These are phyloP conservation scores for Tetrahymena borealis DNA, from an alignment of 73 alveolate genomes.

Conservation along the genomic window DNA sequence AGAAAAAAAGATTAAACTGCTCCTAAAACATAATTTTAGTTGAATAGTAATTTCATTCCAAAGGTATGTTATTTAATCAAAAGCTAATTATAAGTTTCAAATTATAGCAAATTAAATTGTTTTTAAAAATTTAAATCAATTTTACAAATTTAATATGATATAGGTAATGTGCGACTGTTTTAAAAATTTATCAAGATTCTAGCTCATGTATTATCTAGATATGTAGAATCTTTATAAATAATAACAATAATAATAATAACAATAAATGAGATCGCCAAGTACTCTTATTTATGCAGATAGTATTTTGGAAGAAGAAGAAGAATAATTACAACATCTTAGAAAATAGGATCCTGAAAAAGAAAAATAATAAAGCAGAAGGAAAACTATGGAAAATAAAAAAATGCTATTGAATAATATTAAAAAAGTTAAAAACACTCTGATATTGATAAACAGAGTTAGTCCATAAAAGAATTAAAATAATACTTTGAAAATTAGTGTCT, in stretches of 20 bases:
- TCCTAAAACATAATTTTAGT: background rate
- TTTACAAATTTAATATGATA: background rate
- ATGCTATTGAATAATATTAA: background rate
- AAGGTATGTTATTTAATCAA: background rate
- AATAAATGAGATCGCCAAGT: background rate
- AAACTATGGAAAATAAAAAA: background rate
- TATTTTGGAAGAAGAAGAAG: background rate
- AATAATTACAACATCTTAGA: background rate
- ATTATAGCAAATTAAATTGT: background rate
- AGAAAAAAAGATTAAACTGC: background rate
- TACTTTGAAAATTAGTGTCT: background rate
- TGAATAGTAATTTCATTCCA: background rate
- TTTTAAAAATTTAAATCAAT: background rate
- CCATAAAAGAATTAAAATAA: background rate
- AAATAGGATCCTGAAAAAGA: background rate
- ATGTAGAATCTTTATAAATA: background rate
- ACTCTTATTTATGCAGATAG: background rate
- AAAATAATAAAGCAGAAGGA: background rate
- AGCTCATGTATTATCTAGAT: background rate
- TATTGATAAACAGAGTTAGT: background rate
- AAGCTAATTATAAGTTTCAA: background rate
- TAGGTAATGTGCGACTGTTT: background rate
- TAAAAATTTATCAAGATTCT: background rate
- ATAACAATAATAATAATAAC: background rate
- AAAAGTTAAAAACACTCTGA: background rate